Evolutionary conservation across 1,284 basidiomycete genomes (phyloP).

Genomic region (Vanrija sp.): DNA sequence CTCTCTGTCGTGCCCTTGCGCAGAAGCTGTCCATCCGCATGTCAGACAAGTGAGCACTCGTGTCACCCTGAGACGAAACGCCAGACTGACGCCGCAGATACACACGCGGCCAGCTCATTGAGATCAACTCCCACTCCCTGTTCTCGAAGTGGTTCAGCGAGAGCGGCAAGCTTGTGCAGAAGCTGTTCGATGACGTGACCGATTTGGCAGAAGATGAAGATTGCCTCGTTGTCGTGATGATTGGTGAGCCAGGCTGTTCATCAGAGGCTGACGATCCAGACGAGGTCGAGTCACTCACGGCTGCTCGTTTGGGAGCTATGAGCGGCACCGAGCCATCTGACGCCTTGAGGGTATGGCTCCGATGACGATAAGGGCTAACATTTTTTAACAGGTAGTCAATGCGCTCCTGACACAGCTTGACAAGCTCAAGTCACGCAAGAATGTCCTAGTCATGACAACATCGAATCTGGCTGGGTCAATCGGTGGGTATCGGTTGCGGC

Average conservation of each 20-base stretch:
- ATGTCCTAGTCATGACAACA: conserved; percentile 93
- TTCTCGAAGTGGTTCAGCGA: conserved; percentile 99
- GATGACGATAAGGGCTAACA: not conserved
- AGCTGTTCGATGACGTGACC: conserved; percentile 81
- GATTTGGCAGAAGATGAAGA: conserved; percentile 84
- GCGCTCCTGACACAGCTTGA: conserved; percentile 95
- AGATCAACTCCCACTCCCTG: conserved; percentile 95
- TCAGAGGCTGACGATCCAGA: conserved; percentile 54
- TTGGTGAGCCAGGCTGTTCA: conserved; percentile 58
- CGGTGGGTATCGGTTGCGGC: conserved; percentile 54
- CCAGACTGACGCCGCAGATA: conserved; percentile 57
- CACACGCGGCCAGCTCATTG: conserved; percentile 76
- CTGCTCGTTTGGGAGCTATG: conserved; percentile 88
- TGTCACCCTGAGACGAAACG: too few relatives aligned
- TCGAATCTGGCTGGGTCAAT: conserved; percentile 94
- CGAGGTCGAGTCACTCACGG: conserved; percentile 94
- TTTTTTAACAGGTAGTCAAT: conserved; percentile 77
- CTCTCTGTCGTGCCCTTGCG: conserved; percentile 86
- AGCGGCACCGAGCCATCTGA: conserved; percentile 92
- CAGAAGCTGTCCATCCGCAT: conserved; percentile 93
- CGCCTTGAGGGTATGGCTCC: conserved; percentile 68
- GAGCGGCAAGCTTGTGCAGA: conserved; percentile 95
- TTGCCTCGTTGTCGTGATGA: conserved; percentile 88
- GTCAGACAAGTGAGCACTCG: conserved; percentile 61
- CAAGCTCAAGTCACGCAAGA: conserved; percentile 86